Percentiles rank a stretch among this genome's conserved stretches.
These are phyloP conservation scores for Barnettozyma sucrosica DNA, from an alignment of 805 yeast species.

Conservation along the genomic window DNA sequence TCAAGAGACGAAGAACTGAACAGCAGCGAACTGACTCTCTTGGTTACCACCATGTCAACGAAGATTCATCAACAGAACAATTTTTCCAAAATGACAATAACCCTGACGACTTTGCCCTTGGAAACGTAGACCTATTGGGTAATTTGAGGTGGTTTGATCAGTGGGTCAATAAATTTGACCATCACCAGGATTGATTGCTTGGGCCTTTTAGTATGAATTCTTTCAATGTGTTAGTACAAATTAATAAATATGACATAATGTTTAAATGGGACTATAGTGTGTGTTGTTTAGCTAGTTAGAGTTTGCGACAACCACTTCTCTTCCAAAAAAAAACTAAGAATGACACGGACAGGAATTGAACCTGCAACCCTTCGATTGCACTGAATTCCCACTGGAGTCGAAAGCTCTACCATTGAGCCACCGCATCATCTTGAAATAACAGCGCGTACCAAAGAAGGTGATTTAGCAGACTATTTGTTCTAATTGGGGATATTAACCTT, in stretches of 20 bases:
- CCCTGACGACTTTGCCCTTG: conserved; percentile 9
- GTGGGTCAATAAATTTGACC: conserved; percentile 28
- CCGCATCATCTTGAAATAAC: conserved; percentile 43
- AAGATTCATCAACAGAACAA: neutral
- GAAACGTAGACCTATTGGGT: conserved; percentile 30
- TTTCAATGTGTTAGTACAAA: neutral
- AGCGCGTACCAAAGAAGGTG: neutral
- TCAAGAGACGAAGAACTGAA: neutral
- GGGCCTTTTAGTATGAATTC: neutral
- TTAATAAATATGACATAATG: neutral
- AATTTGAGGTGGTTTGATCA: conserved; percentile 53
- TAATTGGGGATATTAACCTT: too few relatives aligned
- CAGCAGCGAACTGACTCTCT: neutral
- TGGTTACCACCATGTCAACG: neutral
- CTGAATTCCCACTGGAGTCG: conserved; percentile 51
- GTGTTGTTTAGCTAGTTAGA: too few relatives aligned
- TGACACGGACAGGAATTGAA: conserved; percentile 81
- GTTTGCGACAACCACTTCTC: too few relatives aligned
- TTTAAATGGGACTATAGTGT: too few relatives aligned
- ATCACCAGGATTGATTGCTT: neutral
- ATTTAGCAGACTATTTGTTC: too few relatives aligned
- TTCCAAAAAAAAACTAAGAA: conserved; percentile 17
- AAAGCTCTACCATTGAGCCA: conserved; percentile 78
- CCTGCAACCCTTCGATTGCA: conserved; percentile 76
- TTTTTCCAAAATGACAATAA: conserved; percentile 5